These are phyloP conservation scores for Astrothelium subdiscretum DNA, from an alignment of 495 filamentous ascomycete genomes.

Conservation along the genomic window DNA sequence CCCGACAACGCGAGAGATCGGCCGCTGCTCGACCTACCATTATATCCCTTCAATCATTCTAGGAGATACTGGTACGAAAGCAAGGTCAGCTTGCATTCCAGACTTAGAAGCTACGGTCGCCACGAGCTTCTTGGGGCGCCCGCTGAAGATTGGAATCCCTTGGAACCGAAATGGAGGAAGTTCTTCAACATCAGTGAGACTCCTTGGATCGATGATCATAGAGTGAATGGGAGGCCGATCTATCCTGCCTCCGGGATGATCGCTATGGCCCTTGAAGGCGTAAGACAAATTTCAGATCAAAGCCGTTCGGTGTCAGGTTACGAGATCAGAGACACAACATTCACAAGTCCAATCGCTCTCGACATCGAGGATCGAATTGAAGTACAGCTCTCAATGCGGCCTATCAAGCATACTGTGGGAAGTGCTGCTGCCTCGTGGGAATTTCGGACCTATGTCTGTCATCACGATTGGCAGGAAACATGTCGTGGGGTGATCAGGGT, in stretches of 20 bases:
- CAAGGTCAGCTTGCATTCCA: constrained; percentile 36
- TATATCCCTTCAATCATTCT: constrained; percentile 1
- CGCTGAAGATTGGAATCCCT: constrained; percentile 35
- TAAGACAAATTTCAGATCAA: neutral
- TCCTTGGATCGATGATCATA: constrained; percentile 35
- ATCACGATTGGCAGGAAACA: neutral
- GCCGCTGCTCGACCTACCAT: neutral
- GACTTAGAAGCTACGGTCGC: constrained; percentile 31
- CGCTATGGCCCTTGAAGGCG: neutral
- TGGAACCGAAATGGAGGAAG: constrained; percentile 32
- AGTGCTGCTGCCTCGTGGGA: neutral
- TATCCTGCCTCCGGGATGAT: constrained; percentile 28
- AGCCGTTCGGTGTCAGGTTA: neutral
- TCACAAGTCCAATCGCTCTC: neutral
- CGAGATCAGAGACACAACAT: neutral
- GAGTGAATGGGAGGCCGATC: constrained; percentile 27
- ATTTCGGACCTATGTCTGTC: neutral
- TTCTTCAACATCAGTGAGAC: constrained; percentile 18
- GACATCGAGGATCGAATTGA: neutral
- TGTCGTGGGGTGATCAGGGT: neutral
- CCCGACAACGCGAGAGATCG: neutral
- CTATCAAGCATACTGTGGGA: neutral
- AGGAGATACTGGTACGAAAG: constrained; percentile 4
- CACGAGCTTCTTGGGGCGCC: constrained; percentile 46
- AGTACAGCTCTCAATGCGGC: constrained; percentile 2